Base-by-base conservation (phyloP, 805 yeast species). In the Henningerozyma blattae region DNA sequence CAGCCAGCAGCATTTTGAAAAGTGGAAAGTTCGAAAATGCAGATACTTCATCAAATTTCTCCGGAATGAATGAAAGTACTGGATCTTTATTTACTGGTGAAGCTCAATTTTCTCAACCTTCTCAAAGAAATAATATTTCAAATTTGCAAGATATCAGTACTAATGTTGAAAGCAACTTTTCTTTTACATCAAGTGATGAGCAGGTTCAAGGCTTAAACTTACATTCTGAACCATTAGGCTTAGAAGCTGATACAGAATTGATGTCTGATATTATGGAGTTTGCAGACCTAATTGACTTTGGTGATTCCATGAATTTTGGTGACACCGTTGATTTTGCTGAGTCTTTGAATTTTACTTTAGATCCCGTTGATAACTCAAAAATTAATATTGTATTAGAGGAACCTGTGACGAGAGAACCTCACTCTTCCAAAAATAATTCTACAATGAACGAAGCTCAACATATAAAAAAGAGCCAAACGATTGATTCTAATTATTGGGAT, bases 271-370 rank as follows among this genome's bases (percentile, higher is more conserved):
- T 66, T 13, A 52, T 61, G 52, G 70, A 65, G 40, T 66, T 65
- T 42, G 66, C 68, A 5, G 65, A 60, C 30, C 56, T 62, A 33
- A 64, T 67, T 18, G 61, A 65, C 41, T 67, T 67, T 44, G 72
- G 68, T 4, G 68, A 59, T 17, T 67, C 58, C 22, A 38, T 64
- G 16, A 56, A 62, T 18, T 38, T 63, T 19, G 57, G 54, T 31
- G 40, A 61, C 16, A 61, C 59, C 33, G 20, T 51, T 9, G 47
- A 47, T 16, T 25, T 13, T 6, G 22, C 24, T 9, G 24, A 20
- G 8, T 12, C 24, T 12, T n/a, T n/a, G n/a, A n/a, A n/a, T n/a
- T n/a, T n/a, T n/a, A n/a, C n/a, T n/a, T n/a, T n/a, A n/a, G n/a
- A n/a, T n/a, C n/a, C n/a, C n/a, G n/a, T n/a, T n/a, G n/a, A n/a